Base-by-base conservation (phyloP, 2,329 filamentous ascomycete species). In the Acrocalymma vagum region DNA sequence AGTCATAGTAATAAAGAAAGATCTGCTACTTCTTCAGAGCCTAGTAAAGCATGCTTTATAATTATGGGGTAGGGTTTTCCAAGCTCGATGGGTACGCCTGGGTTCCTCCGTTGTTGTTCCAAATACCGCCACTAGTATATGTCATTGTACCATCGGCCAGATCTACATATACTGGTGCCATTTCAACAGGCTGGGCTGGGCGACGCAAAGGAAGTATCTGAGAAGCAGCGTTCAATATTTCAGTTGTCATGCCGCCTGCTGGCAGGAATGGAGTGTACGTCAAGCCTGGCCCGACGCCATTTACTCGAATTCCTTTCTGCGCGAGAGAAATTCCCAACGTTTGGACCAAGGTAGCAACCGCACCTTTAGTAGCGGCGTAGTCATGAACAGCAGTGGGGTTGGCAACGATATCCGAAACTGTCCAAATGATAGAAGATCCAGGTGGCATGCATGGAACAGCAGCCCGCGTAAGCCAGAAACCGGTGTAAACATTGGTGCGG, bases 351-450 rank as follows among this genome's bases (percentile, higher is more conserved):
- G 87, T 82, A 3, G 90, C 73, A 51, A 92, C 85, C 27, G 87
- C 87, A 20, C 86, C 87, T 62, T 88, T 88, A 15, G 84, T 88
- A 2, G 84, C 83, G 0, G 87, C 89, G 71, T 92, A 92, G 69
- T 92, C 88, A n/a, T n/a, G 23, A 92, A 79, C 1, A 91, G 78
- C 57, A 90, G 86, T 0, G 85, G 84, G 2, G 16, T 34, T 38
- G 11, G 17, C 14, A 24, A 36, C 38, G 3, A 38, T 29, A 16
- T 39, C 38, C 5, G 43, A 47, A 10, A 36, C 38, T 8, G 43
- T 47, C 28, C 28, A 47, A 18, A 47, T 42, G 25, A 47, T 38
- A 11, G 38, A 23, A 11, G 33, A 29, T 11, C 43, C 43, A 3
- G 38, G 38, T 3, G 43, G 43, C 33, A 47, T 38, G 16, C 14